Base-by-base conservation (phyloP, 352 stramenopile species). In the Phytophthora palmivora region DNA sequence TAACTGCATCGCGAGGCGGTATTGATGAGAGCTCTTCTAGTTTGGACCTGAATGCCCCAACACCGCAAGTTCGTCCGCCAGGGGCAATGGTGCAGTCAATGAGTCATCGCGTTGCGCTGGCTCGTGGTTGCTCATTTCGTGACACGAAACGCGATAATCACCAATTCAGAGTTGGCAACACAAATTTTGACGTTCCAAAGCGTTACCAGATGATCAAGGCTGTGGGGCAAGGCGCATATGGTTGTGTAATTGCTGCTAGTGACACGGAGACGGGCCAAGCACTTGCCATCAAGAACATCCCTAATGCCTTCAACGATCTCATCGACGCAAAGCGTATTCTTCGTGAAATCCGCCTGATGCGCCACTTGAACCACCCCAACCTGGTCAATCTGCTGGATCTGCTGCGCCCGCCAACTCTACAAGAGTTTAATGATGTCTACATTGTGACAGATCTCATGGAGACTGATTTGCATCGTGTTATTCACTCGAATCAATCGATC, bases 281-380 rank as follows among this genome's bases (percentile, higher is more conserved):
- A 50, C 89, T 98, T 24, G 96, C 94, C 5, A 98, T 98, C 67
- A 98, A 98, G 73, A 98, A 98, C 80, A 92, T 98, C 12, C 92
- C 94, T 26, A 97, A 97, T 60, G 94, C 94, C 4, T 97, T 97
- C 52, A 93, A 94, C 33, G 87, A 96, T 60, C 63, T 95, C 26
- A 90, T 94, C 37, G 89, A 96, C 58, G 84, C 87, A 14, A 95
- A 95, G 76, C 86, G 87, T 21, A 96, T 94, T 52, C 63, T 96
- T 38, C 84, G 88, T 30, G 89, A 96, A 69, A 92, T 96, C 28
- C 86, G 89, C 9, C 73, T 96, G 32, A 95, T 96, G 87, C 87
- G 87, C 9, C 89, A 95, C 48, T 57, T 97, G 24, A 92, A 91
- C 36, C 85, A 92, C 60, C 83, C 84, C 24, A 94, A 94, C 43